phyloP scores from a whole-genome alignment of 441 rosid species.

The Populus trichocarpa region DNA sequence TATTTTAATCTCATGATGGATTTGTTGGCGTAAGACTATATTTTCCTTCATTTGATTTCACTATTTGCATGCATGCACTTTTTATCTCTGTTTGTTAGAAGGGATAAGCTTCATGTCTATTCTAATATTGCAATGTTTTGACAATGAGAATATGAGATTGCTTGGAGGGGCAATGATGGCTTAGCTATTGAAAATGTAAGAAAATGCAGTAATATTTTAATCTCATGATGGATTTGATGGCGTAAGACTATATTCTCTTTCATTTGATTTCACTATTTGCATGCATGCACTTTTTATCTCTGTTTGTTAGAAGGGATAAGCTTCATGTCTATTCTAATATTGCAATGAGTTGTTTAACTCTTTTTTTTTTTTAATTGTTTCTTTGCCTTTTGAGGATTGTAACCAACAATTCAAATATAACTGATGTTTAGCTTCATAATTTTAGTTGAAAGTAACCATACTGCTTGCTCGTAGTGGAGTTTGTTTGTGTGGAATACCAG shows the following conservation, averaged over 20 bases:
- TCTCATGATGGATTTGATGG: neutral
- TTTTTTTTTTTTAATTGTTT: neutral
- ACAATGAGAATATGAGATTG: neutral
- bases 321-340: neutral
- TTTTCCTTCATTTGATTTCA: neutral
- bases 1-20: neutral
- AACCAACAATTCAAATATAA: neutral
- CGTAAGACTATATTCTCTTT: neutral
- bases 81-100: neutral
- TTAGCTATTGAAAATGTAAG: neutral
- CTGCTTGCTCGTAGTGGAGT: neutral
- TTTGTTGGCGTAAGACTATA: neutral
- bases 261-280: neutral
- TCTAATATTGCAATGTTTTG: neutral
- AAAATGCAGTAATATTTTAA: neutral
- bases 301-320: neutral
- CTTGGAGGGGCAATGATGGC: neutral
- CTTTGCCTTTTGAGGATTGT: neutral
- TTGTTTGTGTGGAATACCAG: neutral
- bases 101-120: neutral
- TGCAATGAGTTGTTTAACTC: neutral
- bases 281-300: neutral
- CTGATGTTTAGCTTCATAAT: neutral
- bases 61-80: neutral
- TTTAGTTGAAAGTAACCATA: neutral